Evolutionary conservation across 306 rosid genomes (phyloP).

Genomic region (Lathyrus sativus): DNA sequence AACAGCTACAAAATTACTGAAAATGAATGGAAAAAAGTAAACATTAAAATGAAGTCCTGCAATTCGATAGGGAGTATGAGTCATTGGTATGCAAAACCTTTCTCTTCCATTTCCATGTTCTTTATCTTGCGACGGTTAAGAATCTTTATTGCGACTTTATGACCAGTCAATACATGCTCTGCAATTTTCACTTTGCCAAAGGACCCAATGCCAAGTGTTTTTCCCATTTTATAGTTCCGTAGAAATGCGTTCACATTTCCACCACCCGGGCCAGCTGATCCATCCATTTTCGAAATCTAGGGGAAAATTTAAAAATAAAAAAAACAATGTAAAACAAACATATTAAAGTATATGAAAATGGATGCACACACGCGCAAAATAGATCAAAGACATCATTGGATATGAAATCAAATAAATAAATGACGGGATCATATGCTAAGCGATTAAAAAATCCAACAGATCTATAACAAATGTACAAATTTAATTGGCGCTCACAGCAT

Average conservation of each 20-base stretch:
- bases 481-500: conserved; percentile 14
- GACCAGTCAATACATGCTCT: conserved; percentile 80
- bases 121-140: conserved; percentile 80
- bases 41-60: conserved; percentile 10
- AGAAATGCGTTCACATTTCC: conserved; percentile 56
- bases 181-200: conserved; percentile 95
- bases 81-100: conserved; percentile 54
- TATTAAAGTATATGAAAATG: conserved; percentile 9
- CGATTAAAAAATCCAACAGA: neutral
- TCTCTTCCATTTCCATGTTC: conserved; percentile 91
- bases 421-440: conserved; percentile 8
- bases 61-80: conserved; percentile 21
- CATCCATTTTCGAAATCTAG: conserved; percentile 59
- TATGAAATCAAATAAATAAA: conserved; percentile 33
- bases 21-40: conserved; percentile 16
- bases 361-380: conserved; percentile 1
- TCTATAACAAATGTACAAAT: conserved; percentile 11
- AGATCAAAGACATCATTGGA: conserved; percentile 14
- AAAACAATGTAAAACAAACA: conserved; percentile 21
- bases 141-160: conserved; percentile 94
- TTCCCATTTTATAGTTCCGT: conserved; percentile 82
- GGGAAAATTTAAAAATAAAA: conserved; percentile 27
- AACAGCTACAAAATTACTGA: conserved; percentile 16
- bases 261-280: conserved; percentile 52
- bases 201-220: conserved; percentile 93